Base-by-base conservation (phyloP, 495 filamentous ascomycete species). In the Trichoderma reesei region DNA sequence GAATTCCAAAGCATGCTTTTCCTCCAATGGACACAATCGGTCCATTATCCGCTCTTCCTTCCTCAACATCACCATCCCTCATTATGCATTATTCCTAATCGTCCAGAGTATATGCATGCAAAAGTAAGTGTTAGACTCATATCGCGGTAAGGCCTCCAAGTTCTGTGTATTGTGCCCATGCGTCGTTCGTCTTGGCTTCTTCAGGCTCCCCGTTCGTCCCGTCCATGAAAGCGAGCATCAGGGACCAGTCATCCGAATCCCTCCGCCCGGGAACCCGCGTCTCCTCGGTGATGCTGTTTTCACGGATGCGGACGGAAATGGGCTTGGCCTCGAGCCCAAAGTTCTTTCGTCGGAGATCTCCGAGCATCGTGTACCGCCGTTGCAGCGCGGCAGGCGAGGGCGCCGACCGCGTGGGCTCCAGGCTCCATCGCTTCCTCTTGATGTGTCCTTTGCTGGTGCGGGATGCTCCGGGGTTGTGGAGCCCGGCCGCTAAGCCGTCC, bases 161-260 rank as follows among this genome's bases (percentile, higher is more conserved):
- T 38, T 72, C 68, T 3, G 66, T 66, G 39, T 68, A 75, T 63
- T 74, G 74, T 41, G 69, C 71, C 74, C 71, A 76, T 37, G 70
- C 70, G 51, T 74, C 69, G 13, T 67, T 41, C 20, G 41, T n/a
- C 34, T 48, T 60, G 41, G 46, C 68, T 68, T 60, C 62, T 70
- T 16, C 18, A 41, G 8, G 13, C 56, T 39, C 63, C 62, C 34
- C 34, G 9, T 56, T 14, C 10, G 20, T 56, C 26, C 61, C 61
- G 41, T 63, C 61, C 61, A 63, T 63, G 36, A 63, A 63, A 7
- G 61, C 61, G 34, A 39, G 41, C 61, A 63, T 63, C 16, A 42
- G 26, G 31, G 38, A 41, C 61, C 61, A 63, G 13, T 61, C 60
- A 34, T 31, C 48, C 10, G 68, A 9, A 69, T 64, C 41, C 69